These are phyloP conservation scores for Fusarium multiceps DNA, from an alignment of 2,329 filamentous ascomycete species.

Conservation along the genomic window DNA sequence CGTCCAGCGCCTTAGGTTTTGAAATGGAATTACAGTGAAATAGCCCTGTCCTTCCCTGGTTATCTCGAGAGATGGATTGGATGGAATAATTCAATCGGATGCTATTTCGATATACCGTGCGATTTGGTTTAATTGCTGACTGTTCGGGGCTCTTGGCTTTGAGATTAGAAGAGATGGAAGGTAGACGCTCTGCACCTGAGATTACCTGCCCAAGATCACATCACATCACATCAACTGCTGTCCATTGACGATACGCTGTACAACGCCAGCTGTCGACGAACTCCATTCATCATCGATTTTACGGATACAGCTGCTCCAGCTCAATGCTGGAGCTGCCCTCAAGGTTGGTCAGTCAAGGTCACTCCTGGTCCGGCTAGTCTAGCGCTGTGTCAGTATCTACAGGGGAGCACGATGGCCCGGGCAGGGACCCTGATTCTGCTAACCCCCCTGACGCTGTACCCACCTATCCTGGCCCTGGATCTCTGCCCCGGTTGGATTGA, in stretches of 20 bases:
- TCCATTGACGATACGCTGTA: slow-evolving; percentile 20
- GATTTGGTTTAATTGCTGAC: slow-evolving; percentile 23
- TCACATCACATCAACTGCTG: slow-evolving; percentile 13
- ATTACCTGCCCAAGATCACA: slow-evolving; percentile 24
- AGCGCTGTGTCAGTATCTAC: slow-evolving; percentile 41
- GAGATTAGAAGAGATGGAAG: neutral
- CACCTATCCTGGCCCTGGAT: slow-evolving; percentile 14
- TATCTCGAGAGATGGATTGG: slow-evolving; percentile 4
- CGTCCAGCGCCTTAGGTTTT: slow-evolving; percentile 21
- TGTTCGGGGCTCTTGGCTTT: slow-evolving; percentile 3
- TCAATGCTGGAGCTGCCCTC: neutral
- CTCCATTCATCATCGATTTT: slow-evolving; percentile 14
- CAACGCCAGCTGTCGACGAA: slow-evolving; percentile 1
- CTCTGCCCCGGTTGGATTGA: slow-evolving; percentile 19
- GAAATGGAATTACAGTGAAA: slow-evolving; percentile 22
- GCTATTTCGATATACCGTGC: slow-evolving; percentile 30
- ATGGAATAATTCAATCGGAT: slow-evolving; percentile 25
- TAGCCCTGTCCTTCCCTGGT: slow-evolving; percentile 27
- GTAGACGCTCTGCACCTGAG: neutral
- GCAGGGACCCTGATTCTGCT: slow-evolving; percentile 41
- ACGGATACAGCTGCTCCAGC: slow-evolving; percentile 1
- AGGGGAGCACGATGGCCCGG: slow-evolving; percentile 31
- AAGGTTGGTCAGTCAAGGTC: slow-evolving; percentile 12
- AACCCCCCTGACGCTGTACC: slow-evolving; percentile 31
- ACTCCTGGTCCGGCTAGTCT: slow-evolving; percentile 27